phyloP scores from a whole-genome alignment of 441 rosid species.

The Gossypium lobatum region DNA sequence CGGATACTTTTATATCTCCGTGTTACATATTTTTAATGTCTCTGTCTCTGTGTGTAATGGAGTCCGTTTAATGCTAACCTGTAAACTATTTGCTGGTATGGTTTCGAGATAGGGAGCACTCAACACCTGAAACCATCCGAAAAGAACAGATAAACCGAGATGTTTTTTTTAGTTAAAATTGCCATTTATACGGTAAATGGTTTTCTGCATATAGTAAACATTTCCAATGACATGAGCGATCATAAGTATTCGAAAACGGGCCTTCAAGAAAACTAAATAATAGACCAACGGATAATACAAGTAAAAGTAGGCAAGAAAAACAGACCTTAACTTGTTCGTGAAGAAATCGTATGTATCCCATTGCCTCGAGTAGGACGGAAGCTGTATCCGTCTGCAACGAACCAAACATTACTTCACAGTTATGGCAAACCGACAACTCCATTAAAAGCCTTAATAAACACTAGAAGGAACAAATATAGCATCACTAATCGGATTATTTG shows the following conservation, averaged over 20 bases:
- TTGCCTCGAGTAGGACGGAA: conserved; percentile 77
- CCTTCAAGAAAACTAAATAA: neutral
- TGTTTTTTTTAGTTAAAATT: conserved; percentile 3
- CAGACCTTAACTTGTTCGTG: conserved; percentile 94
- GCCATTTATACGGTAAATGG: neutral
- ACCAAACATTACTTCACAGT: neutral
- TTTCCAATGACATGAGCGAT: neutral
- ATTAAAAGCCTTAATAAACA: neutral
- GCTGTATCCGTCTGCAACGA: conserved; percentile 86
- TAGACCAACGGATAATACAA: neutral
- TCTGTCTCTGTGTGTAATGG: neutral
- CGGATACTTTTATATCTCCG: neutral
- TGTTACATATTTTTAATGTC: neutral
- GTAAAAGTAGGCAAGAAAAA: conserved; percentile 12
- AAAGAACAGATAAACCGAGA: neutral
- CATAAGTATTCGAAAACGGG: too few species aligned
- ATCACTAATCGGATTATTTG: neutral
- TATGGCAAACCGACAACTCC: neutral
- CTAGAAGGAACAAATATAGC: neutral
- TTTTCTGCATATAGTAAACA: neutral
- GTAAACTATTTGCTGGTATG: conserved; percentile 33
- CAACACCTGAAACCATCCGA: conserved; percentile 53
- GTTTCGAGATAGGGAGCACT: conserved; percentile 88
- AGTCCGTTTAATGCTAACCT: conserved; percentile 38
- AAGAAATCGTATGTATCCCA: conserved; percentile 82